Base-by-base conservation (phyloP, 2,329 filamentous ascomycete genomes). In the Alternaria incomplexa region DNA sequence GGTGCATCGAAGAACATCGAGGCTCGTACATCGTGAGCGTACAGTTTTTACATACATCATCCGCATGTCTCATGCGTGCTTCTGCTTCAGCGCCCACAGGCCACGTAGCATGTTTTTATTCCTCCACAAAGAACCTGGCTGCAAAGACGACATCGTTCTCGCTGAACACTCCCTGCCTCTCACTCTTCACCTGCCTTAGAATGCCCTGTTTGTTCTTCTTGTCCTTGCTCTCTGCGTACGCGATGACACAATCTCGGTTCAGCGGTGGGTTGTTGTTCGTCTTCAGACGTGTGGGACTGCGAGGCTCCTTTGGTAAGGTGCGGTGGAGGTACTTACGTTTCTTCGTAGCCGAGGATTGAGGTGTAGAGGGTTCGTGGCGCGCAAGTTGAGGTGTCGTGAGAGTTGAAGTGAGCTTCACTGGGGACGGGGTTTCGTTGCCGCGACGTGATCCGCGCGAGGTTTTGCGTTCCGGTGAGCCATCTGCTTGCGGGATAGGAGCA, bases 91-190 rank as follows among this genome's bases (percentile, higher is more conserved):
- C 13, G 25, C n/a, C 20, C 15, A 2, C 30, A 23, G 3, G 13
- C 12, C 20, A 17, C 6, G 2, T 40, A 11, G 5, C 13, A n/a
- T 5, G 2, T 3, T 36, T 3, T 52, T 15, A 52, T 5, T 52
- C 48, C 28, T 52, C 30, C 12, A 83, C 74, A 28, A 82, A 74
- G 65, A 82, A 83, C 45, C 82, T 74, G 62, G 82, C 76, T 2
- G 80, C 82, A 22, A 81, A 75, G 11, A 83, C 72, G 32, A 84
- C 72, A 25, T 75, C 74, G 5, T 80, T 75, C 68, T 83, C 82
- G 23, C 67, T 68, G 62, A 83, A 84, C 22, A 73, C 62, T 7
- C 81, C 82, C 23, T 73, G 68, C 57, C 80, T 72, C 62, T 80
- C 79, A 47, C 79, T 75, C 46, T 71, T 73, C 1, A 82, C 70